Evolutionary conservation across 2,329 filamentous ascomycete species (phyloP).

Genomic region (Nemania diffusa): DNA sequence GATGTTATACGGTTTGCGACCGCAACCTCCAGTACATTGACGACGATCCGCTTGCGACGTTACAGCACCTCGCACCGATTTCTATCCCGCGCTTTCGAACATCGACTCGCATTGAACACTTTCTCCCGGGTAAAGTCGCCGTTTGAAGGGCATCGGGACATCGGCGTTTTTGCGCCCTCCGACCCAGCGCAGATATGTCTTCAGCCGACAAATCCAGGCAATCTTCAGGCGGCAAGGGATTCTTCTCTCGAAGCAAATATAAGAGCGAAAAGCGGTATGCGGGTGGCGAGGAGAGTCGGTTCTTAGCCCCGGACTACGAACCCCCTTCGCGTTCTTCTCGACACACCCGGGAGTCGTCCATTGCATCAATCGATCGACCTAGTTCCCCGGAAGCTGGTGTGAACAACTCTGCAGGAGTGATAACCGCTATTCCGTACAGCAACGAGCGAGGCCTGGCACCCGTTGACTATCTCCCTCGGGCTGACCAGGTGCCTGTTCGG

Average conservation of each 20-base stretch:
- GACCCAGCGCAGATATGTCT: slow-evolving; percentile 58
- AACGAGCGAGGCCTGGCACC: slow-evolving; percentile 77
- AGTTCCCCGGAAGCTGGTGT: slow-evolving; percentile 72
- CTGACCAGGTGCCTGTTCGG: slow-evolving; percentile 70
- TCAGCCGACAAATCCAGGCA: slow-evolving; percentile 82
- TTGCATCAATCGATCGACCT: slow-evolving; percentile 76
- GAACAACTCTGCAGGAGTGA: slow-evolving; percentile 81
- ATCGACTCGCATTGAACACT: slow-evolving; percentile 33
- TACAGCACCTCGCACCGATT: slow-evolving; percentile 21
- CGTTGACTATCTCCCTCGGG: slow-evolving; percentile 76
- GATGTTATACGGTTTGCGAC: slow-evolving; percentile 55
- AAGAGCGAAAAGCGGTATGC: slow-evolving; percentile 73
- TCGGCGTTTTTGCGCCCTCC: slow-evolving; percentile 44
- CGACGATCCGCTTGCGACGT: slow-evolving; percentile 44
- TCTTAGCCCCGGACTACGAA: slow-evolving; percentile 68
- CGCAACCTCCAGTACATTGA: slow-evolving; percentile 56
- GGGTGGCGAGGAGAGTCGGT: slow-evolving; percentile 68
- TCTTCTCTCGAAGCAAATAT: slow-evolving; percentile 91
- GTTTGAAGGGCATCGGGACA: slow-evolving; percentile 40
- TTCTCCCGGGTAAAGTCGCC: slow-evolving; percentile 34
- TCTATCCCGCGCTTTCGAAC: slow-evolving; percentile 23
- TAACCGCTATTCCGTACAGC: slow-evolving; percentile 90
- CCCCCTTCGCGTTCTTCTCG: slow-evolving; percentile 76
- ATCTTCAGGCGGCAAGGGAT: slow-evolving; percentile 77
- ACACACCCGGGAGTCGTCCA: slow-evolving; percentile 78